Conservation (phyloP, 306 rosid species). For the Geum urbanum region DNA sequence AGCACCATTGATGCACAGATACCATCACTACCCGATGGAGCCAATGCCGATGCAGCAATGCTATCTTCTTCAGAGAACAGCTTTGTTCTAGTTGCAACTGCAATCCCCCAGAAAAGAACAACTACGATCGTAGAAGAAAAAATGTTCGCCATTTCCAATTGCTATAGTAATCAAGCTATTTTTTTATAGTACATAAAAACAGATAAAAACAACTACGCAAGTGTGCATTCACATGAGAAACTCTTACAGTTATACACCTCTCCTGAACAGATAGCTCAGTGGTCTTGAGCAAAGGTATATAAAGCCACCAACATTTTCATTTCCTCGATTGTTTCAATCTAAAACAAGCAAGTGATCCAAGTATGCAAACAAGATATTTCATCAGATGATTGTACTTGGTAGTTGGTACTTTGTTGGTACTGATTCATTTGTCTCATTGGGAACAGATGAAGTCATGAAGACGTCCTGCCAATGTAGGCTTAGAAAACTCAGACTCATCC, state of each 20-base stretch:
- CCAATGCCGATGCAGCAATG: slow-evolving; percentile 12
- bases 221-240: slow-evolving; percentile 23
- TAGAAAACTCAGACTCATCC: not conserved
- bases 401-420: slow-evolving; percentile 2
- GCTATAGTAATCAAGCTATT: not conserved
- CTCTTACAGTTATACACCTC: no score
- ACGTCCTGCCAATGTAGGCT: slow-evolving; percentile 13
- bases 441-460: not conserved
- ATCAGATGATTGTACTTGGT: not conserved
- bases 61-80: not conserved
- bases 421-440: not conserved
- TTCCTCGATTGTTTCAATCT: slow-evolving; percentile 15
- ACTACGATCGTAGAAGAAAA: slow-evolving; percentile 6
- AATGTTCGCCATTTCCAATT: slow-evolving; percentile 35
- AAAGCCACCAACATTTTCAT: no score
- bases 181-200: slow-evolving; percentile 19
- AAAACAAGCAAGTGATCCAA: slow-evolving; percentile 17
- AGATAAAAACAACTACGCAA: slow-evolving; percentile 21
- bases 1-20: slow-evolving; percentile 46
- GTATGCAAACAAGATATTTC: slow-evolving; percentile 21
- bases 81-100: slow-evolving; percentile 23
- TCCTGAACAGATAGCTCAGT: no score
- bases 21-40: slow-evolving; percentile 30
- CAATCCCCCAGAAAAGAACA: slow-evolving; percentile 21
- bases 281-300: no score